Evolutionary conservation across 768 basidiomycete species (phyloP).

Genomic region (Hygrophoropsis aurantiaca): DNA sequence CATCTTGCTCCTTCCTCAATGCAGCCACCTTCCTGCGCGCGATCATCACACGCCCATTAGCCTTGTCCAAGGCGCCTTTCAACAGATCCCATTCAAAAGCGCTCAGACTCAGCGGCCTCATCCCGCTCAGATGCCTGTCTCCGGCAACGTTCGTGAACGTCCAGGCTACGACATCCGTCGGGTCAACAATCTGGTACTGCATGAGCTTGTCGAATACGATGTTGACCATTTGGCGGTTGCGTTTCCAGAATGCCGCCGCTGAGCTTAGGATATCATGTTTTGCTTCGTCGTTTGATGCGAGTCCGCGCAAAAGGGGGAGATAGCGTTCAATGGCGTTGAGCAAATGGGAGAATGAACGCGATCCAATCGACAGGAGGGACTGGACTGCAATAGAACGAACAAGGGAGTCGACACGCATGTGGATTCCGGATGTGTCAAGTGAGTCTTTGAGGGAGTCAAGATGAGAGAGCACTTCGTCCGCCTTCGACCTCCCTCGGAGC

Average conservation of each 20-base stretch:
- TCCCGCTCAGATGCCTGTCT: constrained; percentile 36
- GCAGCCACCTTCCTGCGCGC: constrained; percentile 72
- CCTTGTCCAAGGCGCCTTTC: constrained; percentile 82
- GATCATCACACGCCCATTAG: constrained; percentile 82
- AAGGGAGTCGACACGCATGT: constrained; percentile 61
- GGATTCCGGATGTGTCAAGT: constrained; percentile 59
- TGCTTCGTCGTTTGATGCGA: constrained; percentile 56
- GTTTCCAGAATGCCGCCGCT: constrained; percentile 77
- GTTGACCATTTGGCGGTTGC: constrained; percentile 81
- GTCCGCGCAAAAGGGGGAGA: constrained; percentile 67
- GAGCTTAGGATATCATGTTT: constrained; percentile 71
- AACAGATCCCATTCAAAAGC: constrained; percentile 86
- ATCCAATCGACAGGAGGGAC: constrained; percentile 87
- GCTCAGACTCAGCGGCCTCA: constrained; percentile 39
- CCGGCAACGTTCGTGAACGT: constrained; percentile 63
- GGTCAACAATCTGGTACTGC: constrained; percentile 98
- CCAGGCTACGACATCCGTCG: constrained; percentile 87
- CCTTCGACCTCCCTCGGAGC: constrained; percentile 77
- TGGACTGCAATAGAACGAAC: constrained; percentile 82
- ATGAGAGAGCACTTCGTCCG: constrained; percentile 76
- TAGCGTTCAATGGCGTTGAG: constrained; percentile 97
- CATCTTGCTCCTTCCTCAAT: constrained; percentile 87
- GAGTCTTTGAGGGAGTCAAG: constrained; percentile 69
- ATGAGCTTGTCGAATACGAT: constrained; percentile 98
- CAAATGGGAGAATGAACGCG: constrained; percentile 95